Evolutionary conservation across 768 basidiomycete species (phyloP).

Genomic region (Leccinum rimulosum): DNA sequence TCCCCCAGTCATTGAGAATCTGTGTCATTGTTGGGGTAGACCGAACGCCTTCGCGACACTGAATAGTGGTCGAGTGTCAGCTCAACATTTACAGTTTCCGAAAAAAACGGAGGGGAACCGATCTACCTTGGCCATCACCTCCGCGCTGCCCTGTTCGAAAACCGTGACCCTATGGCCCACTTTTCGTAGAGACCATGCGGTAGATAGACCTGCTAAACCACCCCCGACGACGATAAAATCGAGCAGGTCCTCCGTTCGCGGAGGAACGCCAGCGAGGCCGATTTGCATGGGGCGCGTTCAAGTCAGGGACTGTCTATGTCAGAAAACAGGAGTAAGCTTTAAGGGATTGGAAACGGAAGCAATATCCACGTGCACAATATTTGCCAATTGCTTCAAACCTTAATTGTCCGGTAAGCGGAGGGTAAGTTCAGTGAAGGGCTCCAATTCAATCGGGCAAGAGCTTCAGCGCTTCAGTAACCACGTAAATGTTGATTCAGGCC

Average conservation of each 20-base stretch:
- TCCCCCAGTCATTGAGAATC: conserved; percentile 52
- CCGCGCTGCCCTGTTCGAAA: conserved; percentile 44
- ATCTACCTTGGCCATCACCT: conserved; percentile 36
- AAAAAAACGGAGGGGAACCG: background rate
- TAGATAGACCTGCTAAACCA: conserved; percentile 49
- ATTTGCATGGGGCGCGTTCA: conserved; percentile 7
- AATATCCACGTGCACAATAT: background rate
- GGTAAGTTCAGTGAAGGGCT: too few species aligned
- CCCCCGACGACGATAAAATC: conserved; percentile 27
- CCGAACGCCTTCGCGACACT: conserved; percentile 39
- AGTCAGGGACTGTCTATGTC: background rate
- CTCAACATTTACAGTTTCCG: background rate
- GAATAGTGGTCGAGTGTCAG: background rate
- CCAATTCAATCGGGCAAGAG: too few species aligned
- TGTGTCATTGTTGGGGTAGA: conserved; percentile 59
- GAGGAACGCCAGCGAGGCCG: conserved; percentile 4
- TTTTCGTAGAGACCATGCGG: conserved; percentile 49
- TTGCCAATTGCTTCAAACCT: too few species aligned
- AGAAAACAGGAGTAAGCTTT: too few species aligned
- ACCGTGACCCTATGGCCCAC: conserved; percentile 58
- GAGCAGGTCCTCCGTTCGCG: conserved; percentile 15
- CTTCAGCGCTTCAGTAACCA: too few species aligned
- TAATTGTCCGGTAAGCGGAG: too few species aligned
- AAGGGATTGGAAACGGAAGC: background rate
- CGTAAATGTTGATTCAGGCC: too few species aligned